phyloP scores from a whole-genome alignment of 225 moss, liverwort and hornwort genomes.

The Marchantia polymorpha region DNA sequence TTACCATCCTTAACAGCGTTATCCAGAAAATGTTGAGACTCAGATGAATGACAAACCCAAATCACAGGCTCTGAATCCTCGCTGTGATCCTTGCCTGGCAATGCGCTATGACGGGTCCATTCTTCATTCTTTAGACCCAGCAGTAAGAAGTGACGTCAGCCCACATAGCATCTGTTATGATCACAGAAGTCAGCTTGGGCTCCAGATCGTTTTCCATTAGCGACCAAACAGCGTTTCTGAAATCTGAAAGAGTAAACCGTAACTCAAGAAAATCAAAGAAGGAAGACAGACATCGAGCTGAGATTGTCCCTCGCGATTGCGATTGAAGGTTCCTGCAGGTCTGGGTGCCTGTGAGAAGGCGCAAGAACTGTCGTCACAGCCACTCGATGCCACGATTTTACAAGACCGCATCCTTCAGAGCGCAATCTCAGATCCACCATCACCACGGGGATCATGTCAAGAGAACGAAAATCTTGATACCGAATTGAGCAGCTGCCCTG shows the following conservation, averaged over 20 bases:
- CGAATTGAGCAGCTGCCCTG: neutral
- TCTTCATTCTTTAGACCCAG: neutral
- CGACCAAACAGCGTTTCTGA: neutral
- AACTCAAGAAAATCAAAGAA: constrained; percentile 3
- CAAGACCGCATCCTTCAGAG: neutral
- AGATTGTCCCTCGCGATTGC: constrained; percentile 21
- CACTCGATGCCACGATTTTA: neutral
- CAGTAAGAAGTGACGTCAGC: neutral
- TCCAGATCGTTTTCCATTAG: neutral
- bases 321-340: constrained; percentile 3
- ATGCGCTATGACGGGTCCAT: neutral
- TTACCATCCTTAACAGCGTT: too few relatives aligned
- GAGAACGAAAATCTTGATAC: neutral
- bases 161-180: neutral
- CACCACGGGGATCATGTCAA: constrained; percentile 6
- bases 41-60: too few relatives aligned
- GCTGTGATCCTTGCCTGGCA: neutral
- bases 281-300: constrained; percentile 23
- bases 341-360: constrained; percentile 1
- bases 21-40: too few relatives aligned
- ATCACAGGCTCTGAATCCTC: neutral
- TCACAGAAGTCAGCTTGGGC: neutral
- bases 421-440: constrained; percentile 9
- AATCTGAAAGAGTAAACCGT: too few relatives aligned
- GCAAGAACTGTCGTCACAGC: neutral